Evolutionary conservation across 192 early-diverging fungal genomes (phyloP).

Genomic region (Backusella luteola): DNA sequence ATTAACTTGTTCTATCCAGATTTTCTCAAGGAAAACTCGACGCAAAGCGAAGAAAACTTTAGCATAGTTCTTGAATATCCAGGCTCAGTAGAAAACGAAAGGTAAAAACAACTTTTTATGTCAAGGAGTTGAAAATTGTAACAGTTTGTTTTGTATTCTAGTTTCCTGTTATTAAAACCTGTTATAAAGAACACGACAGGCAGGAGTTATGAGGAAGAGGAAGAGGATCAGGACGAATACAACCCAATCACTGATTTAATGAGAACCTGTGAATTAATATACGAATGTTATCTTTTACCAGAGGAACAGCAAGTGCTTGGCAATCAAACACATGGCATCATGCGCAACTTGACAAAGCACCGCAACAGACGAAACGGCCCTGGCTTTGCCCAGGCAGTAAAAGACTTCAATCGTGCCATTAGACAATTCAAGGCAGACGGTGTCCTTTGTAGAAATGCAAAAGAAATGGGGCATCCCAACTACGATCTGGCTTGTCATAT

Average conservation of each 20-base stretch:
- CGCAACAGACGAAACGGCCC: conserved; percentile 64
- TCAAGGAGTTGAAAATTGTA: background rate
- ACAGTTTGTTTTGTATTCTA: conserved; percentile 7
- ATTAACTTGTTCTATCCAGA: background rate
- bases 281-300: conserved; percentile 55
- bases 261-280: conserved; percentile 65
- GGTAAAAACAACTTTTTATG: background rate
- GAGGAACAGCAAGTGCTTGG: conserved; percentile 56
- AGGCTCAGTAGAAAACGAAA: conserved; percentile 7
- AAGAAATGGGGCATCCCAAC: conserved; percentile 40
- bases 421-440: conserved; percentile 42
- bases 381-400: conserved; percentile 68
- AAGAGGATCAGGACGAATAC: conserved; percentile 71
- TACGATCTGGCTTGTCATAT: conserved; percentile 80
- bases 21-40: background rate
- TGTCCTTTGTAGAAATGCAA: conserved; percentile 21
- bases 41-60: background rate
- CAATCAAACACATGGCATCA: conserved; percentile 60
- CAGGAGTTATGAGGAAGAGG: conserved; percentile 36
- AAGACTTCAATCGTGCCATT: conserved; percentile 69
- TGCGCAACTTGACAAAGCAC: conserved; percentile 76
- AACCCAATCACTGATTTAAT: conserved; percentile 83
- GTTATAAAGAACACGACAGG: conserved; percentile 29
- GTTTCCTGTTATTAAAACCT: conserved; percentile 47
- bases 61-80: conserved; percentile 8